These are phyloP conservation scores for Myochromella boudieri DNA, from an alignment of 768 basidiomycete genomes.

Conservation along the genomic window DNA sequence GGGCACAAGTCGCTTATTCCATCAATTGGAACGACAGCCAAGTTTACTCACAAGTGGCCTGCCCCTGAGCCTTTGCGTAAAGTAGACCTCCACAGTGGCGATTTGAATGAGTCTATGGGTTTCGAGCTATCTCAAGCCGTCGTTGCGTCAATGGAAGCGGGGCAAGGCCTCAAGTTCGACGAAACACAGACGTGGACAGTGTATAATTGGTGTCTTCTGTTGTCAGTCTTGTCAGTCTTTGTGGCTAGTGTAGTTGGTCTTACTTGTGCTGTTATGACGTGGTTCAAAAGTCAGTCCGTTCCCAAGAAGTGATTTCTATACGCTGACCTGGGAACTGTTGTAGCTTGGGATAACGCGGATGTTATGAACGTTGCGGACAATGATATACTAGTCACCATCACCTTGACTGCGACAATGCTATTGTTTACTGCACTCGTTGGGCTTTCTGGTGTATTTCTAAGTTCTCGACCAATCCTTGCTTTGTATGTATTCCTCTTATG, in stretches of 20 bases:
- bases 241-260: constrained; percentile 52
- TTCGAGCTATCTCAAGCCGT: constrained; percentile 13
- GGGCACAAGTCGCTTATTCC: constrained; percentile 30
- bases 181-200: constrained; percentile 51
- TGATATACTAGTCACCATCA: constrained; percentile 54
- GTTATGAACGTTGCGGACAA: constrained; percentile 62
- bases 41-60: constrained; percentile 55
- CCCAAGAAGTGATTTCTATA: neutral
- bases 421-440: constrained; percentile 62
- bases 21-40: constrained; percentile 33
- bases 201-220: constrained; percentile 61
- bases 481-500: constrained; percentile 68
- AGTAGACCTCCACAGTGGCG: constrained; percentile 10
- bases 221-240: constrained; percentile 56
- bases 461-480: constrained; percentile 67
- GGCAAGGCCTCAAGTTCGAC: constrained; percentile 36
- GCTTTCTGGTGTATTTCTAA: constrained; percentile 57
- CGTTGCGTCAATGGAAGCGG: constrained; percentile 32
- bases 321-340: neutral
- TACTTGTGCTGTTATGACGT: constrained; percentile 52
- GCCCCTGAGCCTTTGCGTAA: constrained; percentile 33
- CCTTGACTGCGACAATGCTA: constrained; percentile 54
- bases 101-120: constrained; percentile 1
- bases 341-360: constrained; percentile 64
- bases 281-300: constrained; percentile 50